A percentile compares a stretch with the other conserved stretches of the same genome.
Conservation (phyloP, 2,329 filamentous ascomycete genomes). For the Colletotrichum euphorbiae region DNA sequence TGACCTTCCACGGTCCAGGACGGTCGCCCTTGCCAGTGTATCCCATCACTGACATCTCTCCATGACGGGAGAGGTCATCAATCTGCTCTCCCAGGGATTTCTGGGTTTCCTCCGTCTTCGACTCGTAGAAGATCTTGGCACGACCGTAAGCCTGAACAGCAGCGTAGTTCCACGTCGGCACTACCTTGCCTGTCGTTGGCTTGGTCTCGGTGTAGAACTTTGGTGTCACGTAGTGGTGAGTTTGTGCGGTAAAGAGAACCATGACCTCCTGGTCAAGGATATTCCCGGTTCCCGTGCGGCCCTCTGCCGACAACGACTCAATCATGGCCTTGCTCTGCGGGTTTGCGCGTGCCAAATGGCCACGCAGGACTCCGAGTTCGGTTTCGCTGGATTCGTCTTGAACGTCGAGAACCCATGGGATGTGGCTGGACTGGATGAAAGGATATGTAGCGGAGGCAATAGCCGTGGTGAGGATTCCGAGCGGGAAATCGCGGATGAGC, state of each 20-base stretch:
- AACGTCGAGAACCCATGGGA: conserved; percentile 69
- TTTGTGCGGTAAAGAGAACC: conserved; percentile 69
- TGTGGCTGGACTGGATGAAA: conserved; percentile 68
- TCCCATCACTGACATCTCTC: conserved; percentile 68
- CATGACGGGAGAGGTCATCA: conserved; percentile 61
- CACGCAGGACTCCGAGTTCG: conserved; percentile 62
- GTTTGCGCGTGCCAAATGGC: conserved; percentile 72
- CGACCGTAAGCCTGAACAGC: conserved; percentile 73
- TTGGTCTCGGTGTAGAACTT: conserved; percentile 77
- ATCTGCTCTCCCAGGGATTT: conserved; percentile 65
- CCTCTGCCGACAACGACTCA: conserved; percentile 50
- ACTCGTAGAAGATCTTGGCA: conserved; percentile 64
- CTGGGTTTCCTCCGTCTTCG: conserved; percentile 56
- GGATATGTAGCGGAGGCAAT: conserved; percentile 62
- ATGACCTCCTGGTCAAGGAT: conserved; percentile 66
- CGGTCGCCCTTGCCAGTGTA: conserved; percentile 55
- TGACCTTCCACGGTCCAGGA: conserved; percentile 64
- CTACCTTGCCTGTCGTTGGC: conserved; percentile 72
- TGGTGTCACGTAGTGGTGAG: conserved; percentile 74
- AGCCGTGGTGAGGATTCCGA: conserved; percentile 73
- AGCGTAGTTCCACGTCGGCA: conserved; percentile 78
- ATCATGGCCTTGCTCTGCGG: conserved; percentile 73
- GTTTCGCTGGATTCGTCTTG: conserved; percentile 54
- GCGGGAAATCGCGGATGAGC: conserved; percentile 69
- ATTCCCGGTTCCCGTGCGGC: conserved; percentile 34